Percentiles rank a stretch among this genome's conserved stretches.
phyloP scores from a whole-genome alignment of 2,329 filamentous ascomycete species.

The Aspergillus terreus region DNA sequence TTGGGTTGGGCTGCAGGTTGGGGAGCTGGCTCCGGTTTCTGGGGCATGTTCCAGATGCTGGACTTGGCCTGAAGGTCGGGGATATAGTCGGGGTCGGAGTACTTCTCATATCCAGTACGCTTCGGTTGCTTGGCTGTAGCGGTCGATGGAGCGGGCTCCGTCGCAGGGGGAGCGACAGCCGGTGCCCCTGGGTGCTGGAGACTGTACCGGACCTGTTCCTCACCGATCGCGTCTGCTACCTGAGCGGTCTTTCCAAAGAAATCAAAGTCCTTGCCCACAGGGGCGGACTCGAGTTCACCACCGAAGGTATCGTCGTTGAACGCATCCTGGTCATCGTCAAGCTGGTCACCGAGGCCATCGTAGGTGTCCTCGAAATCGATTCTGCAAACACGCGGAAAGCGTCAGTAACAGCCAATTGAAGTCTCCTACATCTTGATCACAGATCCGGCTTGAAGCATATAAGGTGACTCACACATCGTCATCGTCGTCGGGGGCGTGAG shows the following conservation, averaged over 20 bases:
- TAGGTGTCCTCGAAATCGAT: slow-evolving; percentile 97
- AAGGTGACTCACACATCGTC: slow-evolving; percentile 55
- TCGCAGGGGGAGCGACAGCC: slow-evolving; percentile 28
- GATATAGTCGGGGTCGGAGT: slow-evolving; percentile 76
- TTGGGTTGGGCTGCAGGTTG: slow-evolving; percentile 40
- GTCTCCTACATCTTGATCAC: background rate
- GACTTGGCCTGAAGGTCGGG: slow-evolving; percentile 90
- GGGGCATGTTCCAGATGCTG: slow-evolving; percentile 77
- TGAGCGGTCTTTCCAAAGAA: slow-evolving; percentile 92
- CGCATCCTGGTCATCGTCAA: slow-evolving; percentile 87
- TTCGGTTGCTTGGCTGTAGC: slow-evolving; percentile 52
- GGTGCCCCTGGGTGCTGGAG: slow-evolving; percentile 62
- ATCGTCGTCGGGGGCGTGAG: slow-evolving; percentile 52
- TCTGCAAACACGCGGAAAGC: slow-evolving; percentile 35
- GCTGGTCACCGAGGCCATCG: slow-evolving; percentile 84
- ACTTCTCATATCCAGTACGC: slow-evolving; percentile 86
- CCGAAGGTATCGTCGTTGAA: slow-evolving; percentile 98
- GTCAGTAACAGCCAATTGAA: background rate
- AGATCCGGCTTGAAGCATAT: slow-evolving; percentile 23
- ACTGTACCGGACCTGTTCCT: slow-evolving; percentile 82
- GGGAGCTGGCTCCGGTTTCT: slow-evolving; percentile 27
- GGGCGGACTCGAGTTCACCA: slow-evolving; percentile 42
- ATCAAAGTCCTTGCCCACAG: slow-evolving; percentile 89
- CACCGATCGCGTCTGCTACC: slow-evolving; percentile 78
- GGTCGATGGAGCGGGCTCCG: slow-evolving; percentile 41